Evolutionary conservation across 2,329 filamentous ascomycete genomes (phyloP), one percentile per base, ranked within the genome.

Genomic region (Pseudogymnoascus sp.): DNA sequence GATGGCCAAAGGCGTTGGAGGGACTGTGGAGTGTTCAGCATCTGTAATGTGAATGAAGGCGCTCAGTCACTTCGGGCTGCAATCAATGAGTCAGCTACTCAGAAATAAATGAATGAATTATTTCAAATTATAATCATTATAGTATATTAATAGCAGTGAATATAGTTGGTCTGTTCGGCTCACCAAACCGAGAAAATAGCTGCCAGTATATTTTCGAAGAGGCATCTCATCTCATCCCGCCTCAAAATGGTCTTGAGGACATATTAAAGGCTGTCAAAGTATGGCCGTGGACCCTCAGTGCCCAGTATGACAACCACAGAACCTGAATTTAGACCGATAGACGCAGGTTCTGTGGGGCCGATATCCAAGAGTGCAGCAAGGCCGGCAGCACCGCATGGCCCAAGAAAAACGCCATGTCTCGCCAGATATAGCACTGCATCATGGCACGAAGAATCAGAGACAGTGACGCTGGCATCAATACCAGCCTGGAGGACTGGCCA

Each of bases 241-340:
- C 21, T 8, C 21, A 1, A 6, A 25, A 23, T 23, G 19, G 5
- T 4, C 21, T 8, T 51, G 13, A 23, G 41, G 5, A n/a, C 3
- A 51, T 51, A 31, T 54, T 8, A 54, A 16, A 54, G 48, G 7
- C 3, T 19, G 6, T 54, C 25, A 13, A 31, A 54, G 67, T 90
- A 89, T 1, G 80, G 77, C 39, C 87, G 79, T 7, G 71, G 69
- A 0, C 86, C 86, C 72, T 90, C 87, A 0, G 89, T 92, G 66
- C 83, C 87, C 45, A 90, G 80, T 1, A 92, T 72, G 0, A 92
- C 80, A 0, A 91, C 79, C 0, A 86, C 78, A 0, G 85, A 81
- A n/a, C 84, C 75, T 0, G 73, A 68, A 6, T 76, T 72, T 0
- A 85, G 70, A 11, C 48, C 25, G 2, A 54, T 54, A 54, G 48